phyloP scores from a whole-genome alignment of 179 eudicot species.

The Sideroxylon spinosum region DNA sequence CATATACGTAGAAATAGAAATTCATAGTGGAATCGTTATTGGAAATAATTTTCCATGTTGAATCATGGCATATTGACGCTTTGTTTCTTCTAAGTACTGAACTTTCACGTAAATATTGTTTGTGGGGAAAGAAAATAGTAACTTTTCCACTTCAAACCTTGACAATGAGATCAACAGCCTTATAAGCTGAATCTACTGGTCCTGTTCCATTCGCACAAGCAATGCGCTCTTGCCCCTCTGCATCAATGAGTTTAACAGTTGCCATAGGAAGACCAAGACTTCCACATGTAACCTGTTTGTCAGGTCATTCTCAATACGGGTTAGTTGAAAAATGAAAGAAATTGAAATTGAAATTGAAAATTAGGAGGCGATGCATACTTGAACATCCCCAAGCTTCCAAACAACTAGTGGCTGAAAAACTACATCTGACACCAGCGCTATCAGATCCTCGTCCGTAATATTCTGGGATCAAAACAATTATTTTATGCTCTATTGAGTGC shows the following conservation, averaged over 20 bases:
- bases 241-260: constrained; percentile 69
- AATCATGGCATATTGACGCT: too few relatives aligned
- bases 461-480: constrained; percentile 32
- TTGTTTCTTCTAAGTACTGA: too few relatives aligned
- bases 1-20: background rate
- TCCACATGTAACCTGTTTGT: constrained; percentile 80
- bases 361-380: constrained; percentile 34
- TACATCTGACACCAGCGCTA: constrained; percentile 83
- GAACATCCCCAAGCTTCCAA: constrained; percentile 84
- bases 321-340: background rate
- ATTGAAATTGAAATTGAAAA: background rate
- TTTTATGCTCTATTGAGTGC: too few relatives aligned
- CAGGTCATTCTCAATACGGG: background rate
- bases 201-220: constrained; percentile 90
- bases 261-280: constrained; percentile 95
- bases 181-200: constrained; percentile 96
- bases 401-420: constrained; percentile 80
- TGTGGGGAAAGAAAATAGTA: background rate
- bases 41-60: too few relatives aligned
- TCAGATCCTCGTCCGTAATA: constrained; percentile 80
- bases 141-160: constrained; percentile 43
- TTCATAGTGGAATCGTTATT: too few relatives aligned
- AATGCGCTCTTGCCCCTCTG: constrained; percentile 65
- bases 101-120: too few relatives aligned
- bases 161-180: constrained; percentile 80